phyloP scores from a whole-genome alignment of 441 rosid species.

The Brassica hybrid region DNA sequence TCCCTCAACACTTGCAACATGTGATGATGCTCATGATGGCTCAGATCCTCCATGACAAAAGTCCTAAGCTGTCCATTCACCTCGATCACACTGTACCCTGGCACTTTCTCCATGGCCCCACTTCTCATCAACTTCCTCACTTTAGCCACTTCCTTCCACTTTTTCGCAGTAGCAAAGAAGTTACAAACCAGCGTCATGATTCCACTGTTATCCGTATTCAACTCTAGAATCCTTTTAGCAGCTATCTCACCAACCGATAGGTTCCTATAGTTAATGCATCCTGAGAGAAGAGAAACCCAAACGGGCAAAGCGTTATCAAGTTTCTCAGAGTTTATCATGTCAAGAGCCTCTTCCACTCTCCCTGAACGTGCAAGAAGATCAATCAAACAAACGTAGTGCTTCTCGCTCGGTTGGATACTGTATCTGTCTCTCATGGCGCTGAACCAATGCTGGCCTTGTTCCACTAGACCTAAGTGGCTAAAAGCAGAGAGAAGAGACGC shows the following conservation, averaged over 20 bases:
- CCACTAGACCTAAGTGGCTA: conserved; percentile 53
- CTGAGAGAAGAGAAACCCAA: conserved; percentile 66
- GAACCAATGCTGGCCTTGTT: conserved; percentile 58
- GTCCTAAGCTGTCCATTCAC: conserved; percentile 60
- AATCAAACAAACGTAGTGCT: conserved; percentile 55
- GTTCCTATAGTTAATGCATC: conserved; percentile 55
- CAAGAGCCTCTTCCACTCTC: conserved; percentile 50
- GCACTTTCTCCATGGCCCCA: conserved; percentile 49
- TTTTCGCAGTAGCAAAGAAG: conserved; percentile 51
- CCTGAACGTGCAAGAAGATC: conserved; percentile 61
- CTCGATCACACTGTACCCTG: conserved; percentile 60
- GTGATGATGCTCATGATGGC: conserved; percentile 50
- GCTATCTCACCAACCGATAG: conserved; percentile 51
- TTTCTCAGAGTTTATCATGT: conserved; percentile 45
- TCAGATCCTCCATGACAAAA: conserved; percentile 69
- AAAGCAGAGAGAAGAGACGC: conserved; percentile 58
- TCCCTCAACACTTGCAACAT: conserved; percentile 47
- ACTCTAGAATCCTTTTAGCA: conserved; percentile 51
- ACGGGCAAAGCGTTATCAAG: conserved; percentile 43
- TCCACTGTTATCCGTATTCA: conserved; percentile 53
- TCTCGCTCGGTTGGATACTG: conserved; percentile 50
- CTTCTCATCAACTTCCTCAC: conserved; percentile 57
- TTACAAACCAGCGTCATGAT: conserved; percentile 53
- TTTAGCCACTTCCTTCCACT: conserved; percentile 54
- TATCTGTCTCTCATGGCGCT: conserved; percentile 46